Percentiles rank a stretch among this genome's conserved stretches.
Conservation (phyloP, 805 yeast genomes). For the Nakazawaea holstii region DNA sequence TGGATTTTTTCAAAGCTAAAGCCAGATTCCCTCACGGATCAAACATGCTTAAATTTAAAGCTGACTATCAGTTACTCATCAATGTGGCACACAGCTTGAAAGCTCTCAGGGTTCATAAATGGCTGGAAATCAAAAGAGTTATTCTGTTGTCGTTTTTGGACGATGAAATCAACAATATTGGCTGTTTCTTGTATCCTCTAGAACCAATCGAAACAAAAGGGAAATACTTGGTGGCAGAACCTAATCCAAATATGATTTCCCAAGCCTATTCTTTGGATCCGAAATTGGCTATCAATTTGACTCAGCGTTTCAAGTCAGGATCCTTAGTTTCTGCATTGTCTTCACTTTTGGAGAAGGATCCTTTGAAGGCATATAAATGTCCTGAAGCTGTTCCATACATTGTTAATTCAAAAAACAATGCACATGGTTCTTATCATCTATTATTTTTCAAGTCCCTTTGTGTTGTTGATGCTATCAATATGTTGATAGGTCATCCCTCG, state of each 20-base stretch:
- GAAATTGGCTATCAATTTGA: slow-evolving; percentile 63
- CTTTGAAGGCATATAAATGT: slow-evolving; percentile 50
- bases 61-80: slow-evolving; percentile 59
- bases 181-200: slow-evolving; percentile 74
- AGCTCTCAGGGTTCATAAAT: slow-evolving; percentile 14
- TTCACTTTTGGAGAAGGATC: slow-evolving; percentile 37
- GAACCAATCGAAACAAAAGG: slow-evolving; percentile 36
- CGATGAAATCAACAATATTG: slow-evolving; percentile 67
- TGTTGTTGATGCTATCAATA: slow-evolving; percentile 80
- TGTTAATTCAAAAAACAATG: slow-evolving; percentile 20
- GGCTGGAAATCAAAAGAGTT: slow-evolving; percentile 42
- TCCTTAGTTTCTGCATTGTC: slow-evolving; percentile 35
- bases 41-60: slow-evolving; percentile 62
- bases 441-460: slow-evolving; percentile 71
- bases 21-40: slow-evolving; percentile 81
- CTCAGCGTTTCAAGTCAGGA: slow-evolving; percentile 47
- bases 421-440: slow-evolving; percentile 30
- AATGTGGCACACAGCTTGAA: slow-evolving; percentile 21
- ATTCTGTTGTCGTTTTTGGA: slow-evolving; percentile 60
- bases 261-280: slow-evolving; percentile 68
- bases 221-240: slow-evolving; percentile 25
- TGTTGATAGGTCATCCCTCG: slow-evolving; percentile 66
- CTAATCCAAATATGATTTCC: slow-evolving; percentile 37
- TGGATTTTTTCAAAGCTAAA: slow-evolving; percentile 71
- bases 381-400: slow-evolving; percentile 58